phyloP scores from a whole-genome alignment of 1,284 basidiomycete species.

The Ceratobasidium sp. region DNA sequence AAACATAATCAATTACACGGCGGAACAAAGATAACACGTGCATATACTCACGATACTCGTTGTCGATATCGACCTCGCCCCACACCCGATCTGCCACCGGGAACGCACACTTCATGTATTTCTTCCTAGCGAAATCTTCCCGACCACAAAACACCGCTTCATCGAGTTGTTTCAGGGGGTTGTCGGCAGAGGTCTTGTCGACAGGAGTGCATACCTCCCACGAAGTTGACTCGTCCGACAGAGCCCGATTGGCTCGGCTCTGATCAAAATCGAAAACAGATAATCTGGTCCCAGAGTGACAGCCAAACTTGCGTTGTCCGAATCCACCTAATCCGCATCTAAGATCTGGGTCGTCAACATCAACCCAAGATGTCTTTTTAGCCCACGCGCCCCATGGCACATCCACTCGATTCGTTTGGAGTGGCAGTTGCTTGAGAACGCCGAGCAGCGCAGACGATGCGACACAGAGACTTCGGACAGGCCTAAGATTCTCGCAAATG shows the following conservation, averaged over 20 bases:
- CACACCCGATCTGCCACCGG: no score
- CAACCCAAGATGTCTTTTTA: not conserved
- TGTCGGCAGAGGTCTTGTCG: no score
- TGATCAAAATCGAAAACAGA: not conserved
- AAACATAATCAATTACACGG: not conserved
- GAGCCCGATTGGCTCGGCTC: no score
- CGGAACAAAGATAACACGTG: not conserved
- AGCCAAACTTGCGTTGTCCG: no score
- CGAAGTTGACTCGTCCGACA: no score
- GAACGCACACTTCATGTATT: not conserved
- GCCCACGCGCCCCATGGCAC: conserved; percentile 14
- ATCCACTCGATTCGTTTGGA: not conserved
- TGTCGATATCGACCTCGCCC: not conserved
- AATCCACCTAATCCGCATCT: no score
- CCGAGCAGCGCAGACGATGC: not conserved
- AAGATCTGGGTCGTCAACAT: not conserved
- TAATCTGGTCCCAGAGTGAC: not conserved
- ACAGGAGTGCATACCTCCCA: not conserved
- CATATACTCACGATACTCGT: not conserved
- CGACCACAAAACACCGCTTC: not conserved
- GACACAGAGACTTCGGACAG: not conserved
- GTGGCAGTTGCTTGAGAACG: not conserved
- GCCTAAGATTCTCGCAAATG: no score
- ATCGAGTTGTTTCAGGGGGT: not conserved
- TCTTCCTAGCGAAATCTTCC: not conserved